Conservation (phyloP, 1,284 basidiomycete species). For the Takashimella koratensis region DNA sequence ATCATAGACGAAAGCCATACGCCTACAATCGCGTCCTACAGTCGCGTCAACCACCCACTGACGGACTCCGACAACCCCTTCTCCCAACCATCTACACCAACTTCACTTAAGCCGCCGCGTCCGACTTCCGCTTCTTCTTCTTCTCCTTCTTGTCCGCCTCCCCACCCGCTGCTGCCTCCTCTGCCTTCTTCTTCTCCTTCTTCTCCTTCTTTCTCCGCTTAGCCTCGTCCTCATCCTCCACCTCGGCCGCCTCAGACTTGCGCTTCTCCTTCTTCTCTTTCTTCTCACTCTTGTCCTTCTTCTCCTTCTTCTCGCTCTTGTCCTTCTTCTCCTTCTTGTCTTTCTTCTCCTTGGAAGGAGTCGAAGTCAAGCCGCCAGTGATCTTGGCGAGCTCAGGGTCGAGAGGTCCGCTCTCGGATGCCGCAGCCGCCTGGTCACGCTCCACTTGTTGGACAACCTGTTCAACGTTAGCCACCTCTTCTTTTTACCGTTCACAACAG, state of each 20-base stretch:
- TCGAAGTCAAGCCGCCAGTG: slow-evolving; percentile 14
- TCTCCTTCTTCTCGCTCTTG: not conserved
- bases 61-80: too few relatives aligned
- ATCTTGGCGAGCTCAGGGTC: slow-evolving; percentile 47
- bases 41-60: too few relatives aligned
- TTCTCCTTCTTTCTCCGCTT: slow-evolving; percentile 30
- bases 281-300: not conserved
- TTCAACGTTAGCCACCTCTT: not conserved
- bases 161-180: slow-evolving; percentile 6
- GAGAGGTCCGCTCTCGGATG: slow-evolving; percentile 21
- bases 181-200: slow-evolving; percentile 21
- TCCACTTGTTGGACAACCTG: slow-evolving; percentile 51
- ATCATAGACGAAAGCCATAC: too few relatives aligned
- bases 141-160: slow-evolving; percentile 50
- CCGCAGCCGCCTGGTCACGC: slow-evolving; percentile 52
- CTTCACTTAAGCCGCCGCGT: not conserved
- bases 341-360: slow-evolving; percentile 19
- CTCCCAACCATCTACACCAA: slow-evolving; percentile 3
- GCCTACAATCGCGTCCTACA: too few relatives aligned
- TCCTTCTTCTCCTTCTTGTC: slow-evolving; percentile 28
- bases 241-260: not conserved
- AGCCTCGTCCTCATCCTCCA: slow-evolving; percentile 10
- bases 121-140: slow-evolving; percentile 41
- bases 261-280: not conserved
- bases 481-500: not conserved